phyloP scores from a whole-genome alignment of 768 basidiomycete species.

The Lentinus tigrinus region DNA sequence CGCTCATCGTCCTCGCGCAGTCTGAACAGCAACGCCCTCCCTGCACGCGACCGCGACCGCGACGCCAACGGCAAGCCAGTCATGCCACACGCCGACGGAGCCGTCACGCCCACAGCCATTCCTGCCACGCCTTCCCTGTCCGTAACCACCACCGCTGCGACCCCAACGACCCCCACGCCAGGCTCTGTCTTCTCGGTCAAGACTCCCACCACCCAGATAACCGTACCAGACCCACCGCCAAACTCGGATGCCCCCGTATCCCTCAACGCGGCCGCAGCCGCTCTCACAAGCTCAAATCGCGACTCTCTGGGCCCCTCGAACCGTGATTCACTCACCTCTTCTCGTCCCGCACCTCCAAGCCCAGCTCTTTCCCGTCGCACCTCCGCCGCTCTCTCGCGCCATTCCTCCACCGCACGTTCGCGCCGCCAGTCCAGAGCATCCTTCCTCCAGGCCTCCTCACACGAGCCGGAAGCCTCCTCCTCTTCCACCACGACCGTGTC shows the following conservation, averaged over 20 bases:
- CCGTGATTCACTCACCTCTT: slow-evolving; percentile 40
- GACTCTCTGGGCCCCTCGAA: neutral
- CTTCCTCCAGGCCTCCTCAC: slow-evolving; percentile 37
- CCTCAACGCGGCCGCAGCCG: slow-evolving; percentile 23
- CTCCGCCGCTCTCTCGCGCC: slow-evolving; percentile 33
- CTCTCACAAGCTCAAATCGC: slow-evolving; percentile 29
- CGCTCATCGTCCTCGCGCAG: slow-evolving; percentile 35
- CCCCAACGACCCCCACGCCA: slow-evolving; percentile 23
- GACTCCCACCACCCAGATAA: slow-evolving; percentile 21
- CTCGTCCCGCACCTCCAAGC: slow-evolving; percentile 61
- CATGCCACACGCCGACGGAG: slow-evolving; percentile 9
- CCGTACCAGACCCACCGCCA: slow-evolving; percentile 23
- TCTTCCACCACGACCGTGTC: slow-evolving; percentile 17
- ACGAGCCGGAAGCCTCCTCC: slow-evolving; percentile 34
- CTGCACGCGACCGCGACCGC: neutral
- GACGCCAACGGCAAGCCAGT: neutral
- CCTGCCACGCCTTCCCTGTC: slow-evolving; percentile 9
- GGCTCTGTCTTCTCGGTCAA: slow-evolving; percentile 16
- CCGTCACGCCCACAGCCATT: slow-evolving; percentile 8
- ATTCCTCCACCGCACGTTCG: slow-evolving; percentile 33
- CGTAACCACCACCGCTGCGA: neutral
- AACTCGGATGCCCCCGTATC: slow-evolving; percentile 8
- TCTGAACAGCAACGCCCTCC: slow-evolving; percentile 2
- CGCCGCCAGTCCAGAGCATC: slow-evolving; percentile 36
- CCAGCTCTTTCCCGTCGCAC: slow-evolving; percentile 50